Base-by-base conservation (phyloP, 768 basidiomycete genomes). In the Suillus variegatus region DNA sequence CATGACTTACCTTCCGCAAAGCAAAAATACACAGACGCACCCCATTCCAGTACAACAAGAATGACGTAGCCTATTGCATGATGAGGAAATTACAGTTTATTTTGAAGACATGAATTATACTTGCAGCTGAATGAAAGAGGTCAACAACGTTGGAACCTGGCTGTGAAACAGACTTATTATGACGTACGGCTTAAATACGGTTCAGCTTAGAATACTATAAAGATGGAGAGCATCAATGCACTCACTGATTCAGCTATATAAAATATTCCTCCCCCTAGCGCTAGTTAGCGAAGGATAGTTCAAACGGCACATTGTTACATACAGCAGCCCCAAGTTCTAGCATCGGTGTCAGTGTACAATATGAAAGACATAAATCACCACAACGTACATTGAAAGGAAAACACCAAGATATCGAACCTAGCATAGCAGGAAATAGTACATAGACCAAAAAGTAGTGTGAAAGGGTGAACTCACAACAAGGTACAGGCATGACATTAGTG, bases 351-450 rank as follows among this genome's bases (percentile, higher is more conserved):
- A 56, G 32, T 35, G 12, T n/a, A 35, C 12, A 14, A 35, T n/a
- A 6, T n/a, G 20, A 56, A 36, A 12, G 55, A 36, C 35, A 56
- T 5, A 35, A 35, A 12, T 12, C 32, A 12, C 49, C 12, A n/a
- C 12, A 2, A 56, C 35, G 12, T 36, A 56, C 55, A 56, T 9
- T 56, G 55, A 35, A 56, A 56, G 35, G n/a, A 4, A 56, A 36
- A 56, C 20, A 36, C 55, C 55, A 36, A 56, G 20, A n/a, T 56
- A 56, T 13, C 55, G 55, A 36, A 56, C 55, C 55, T 56, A 32
- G 55, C 12, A n/a, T 35, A 56, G 6, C 35, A 56, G 2, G 20
- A 25, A 7, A 36, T 56, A 6, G 35, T n/a, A 12, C 10, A 12
- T 36, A n/a, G 13, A 36, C 16, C 2, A 36, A 13, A 20, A 56